Percentiles rank a stretch among this genome's conserved stretches.
These are phyloP conservation scores for Panus rudis DNA, from an alignment of 768 basidiomycete genomes.

Conservation along the genomic window DNA sequence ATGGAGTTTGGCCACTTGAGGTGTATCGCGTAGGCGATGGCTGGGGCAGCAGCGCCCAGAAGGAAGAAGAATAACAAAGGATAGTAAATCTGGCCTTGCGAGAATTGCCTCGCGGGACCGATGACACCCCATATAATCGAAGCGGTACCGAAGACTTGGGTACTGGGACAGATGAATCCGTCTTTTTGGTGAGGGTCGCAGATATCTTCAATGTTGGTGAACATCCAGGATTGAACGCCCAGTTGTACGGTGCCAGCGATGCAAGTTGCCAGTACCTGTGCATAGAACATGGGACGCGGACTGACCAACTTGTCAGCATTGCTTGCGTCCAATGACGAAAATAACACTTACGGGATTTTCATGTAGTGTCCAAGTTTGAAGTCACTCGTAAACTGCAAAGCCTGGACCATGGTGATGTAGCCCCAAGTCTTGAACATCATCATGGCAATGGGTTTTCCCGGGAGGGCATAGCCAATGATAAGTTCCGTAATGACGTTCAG, in stretches of 20 bases:
- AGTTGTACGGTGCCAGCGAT: slow-evolving; percentile 70
- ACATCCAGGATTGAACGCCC: slow-evolving; percentile 74
- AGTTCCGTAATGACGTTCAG: slow-evolving; percentile 70
- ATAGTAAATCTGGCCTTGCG: slow-evolving; percentile 53
- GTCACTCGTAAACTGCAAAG: slow-evolving; percentile 63
- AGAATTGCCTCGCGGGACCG: slow-evolving; percentile 69
- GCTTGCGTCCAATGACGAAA: too few species aligned
- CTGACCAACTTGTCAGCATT: too few species aligned
- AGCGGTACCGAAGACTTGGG: slow-evolving; percentile 73
- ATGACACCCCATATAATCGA: slow-evolving; percentile 73
- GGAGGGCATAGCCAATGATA: slow-evolving; percentile 66
- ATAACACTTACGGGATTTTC: slow-evolving; percentile 40
- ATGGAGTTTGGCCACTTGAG: slow-evolving; percentile 59
- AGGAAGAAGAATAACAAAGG: slow-evolving; percentile 73
- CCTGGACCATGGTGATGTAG: slow-evolving; percentile 55
- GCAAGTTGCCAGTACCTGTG: slow-evolving; percentile 59
- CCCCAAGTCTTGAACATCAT: slow-evolving; percentile 69
- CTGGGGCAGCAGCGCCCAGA: slow-evolving; percentile 57
- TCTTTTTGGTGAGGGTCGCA: slow-evolving; percentile 47
- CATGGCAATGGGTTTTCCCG: slow-evolving; percentile 71
- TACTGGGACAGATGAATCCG: slow-evolving; percentile 64
- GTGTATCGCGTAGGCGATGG: slow-evolving; percentile 44
- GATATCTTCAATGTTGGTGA: slow-evolving; percentile 57
- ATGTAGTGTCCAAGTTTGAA: slow-evolving; percentile 76
- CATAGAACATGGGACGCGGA: slow-evolving; percentile 65